A percentile compares a stretch with the other conserved stretches of the same genome.
These are phyloP conservation scores for Plasmodium reichenowi DNA, from an alignment of 169 alveolate species.

Conservation along the genomic window DNA sequence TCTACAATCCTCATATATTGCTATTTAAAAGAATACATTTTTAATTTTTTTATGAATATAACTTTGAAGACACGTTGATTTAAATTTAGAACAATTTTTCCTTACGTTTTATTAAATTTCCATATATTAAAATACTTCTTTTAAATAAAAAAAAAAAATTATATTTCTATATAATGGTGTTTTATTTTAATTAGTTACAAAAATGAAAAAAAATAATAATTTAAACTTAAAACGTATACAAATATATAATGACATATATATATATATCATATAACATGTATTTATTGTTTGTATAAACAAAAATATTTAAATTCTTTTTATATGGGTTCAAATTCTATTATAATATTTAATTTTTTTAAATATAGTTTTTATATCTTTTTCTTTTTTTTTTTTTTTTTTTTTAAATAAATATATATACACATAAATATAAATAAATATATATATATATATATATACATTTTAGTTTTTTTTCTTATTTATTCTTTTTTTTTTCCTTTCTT, in stretches of 20 bases:
- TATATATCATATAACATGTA: neutral
- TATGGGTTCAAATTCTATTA: slow-evolving; percentile 47
- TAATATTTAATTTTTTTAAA: slow-evolving; percentile 56
- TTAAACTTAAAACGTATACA: neutral
- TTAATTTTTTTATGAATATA: too few relatives aligned
- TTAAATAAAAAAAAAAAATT: too few relatives aligned
- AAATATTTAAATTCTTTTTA: slow-evolving; percentile 35
- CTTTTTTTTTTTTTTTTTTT: slow-evolving; percentile 29
- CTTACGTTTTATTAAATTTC: too few relatives aligned
- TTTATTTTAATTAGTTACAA: too few relatives aligned
- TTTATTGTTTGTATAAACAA: neutral
- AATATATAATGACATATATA: neutral
- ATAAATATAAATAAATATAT: slow-evolving; percentile 2
- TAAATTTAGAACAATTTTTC: too few relatives aligned
- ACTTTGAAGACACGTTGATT: too few relatives aligned
- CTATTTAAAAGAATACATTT: too few relatives aligned
- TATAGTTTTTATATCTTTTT: slow-evolving; percentile 29
- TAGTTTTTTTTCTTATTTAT: neutral
- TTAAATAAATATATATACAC: too few relatives aligned
- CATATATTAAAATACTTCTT: too few relatives aligned
- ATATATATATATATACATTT: slow-evolving; percentile 8
- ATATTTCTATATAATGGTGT: too few relatives aligned
- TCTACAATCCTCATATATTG: too few relatives aligned
- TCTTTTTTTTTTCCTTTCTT: neutral
- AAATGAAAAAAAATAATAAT: too few relatives aligned